Base-by-base conservation (phyloP, 2,329 filamentous ascomycete species). In the Fusarium cyanostomum region DNA sequence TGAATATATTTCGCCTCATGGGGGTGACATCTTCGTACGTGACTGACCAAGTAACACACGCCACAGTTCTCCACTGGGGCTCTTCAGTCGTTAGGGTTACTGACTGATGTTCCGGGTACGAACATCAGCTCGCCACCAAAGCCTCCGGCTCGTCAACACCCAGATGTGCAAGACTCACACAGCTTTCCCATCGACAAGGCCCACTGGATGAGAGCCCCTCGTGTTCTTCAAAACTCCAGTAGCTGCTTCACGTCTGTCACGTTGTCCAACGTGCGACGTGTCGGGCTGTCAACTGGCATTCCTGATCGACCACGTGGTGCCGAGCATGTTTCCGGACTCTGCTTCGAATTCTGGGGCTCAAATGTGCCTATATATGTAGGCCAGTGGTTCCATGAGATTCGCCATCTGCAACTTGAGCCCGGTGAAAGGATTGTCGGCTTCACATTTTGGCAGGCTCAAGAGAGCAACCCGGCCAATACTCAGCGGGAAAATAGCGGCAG, bases 321-420 rank as follows among this genome's bases (percentile, higher is more conserved):
- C 5, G 2, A 33, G 3, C 16, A 60, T 1, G 10, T 62, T 7
- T 41, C 56, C 10, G 59, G 59, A 1, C 28, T 62, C 8, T 34
- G 37, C 24, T 49, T 62, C n/a, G 51, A 60, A 3, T 62, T 52
- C 10, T 45, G 45, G 56, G 33, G 31, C 4, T 12, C 16, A 1
- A 34, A 8, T 0, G 3, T 18, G 2, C 26, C 51, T 1, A 2
- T 37, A 2, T 62, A 52, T n/a, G 8, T 52, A 8, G 56, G 59
- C 1, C 59, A 62, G 11, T 62, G 56, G 59, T 48, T 33, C 5
- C 1, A 12, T 2, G 51, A 60, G 15, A 33, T 48, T 21, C 10
- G 5, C 0, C 16, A 37, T 18, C 12, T 59, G 1, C 5, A 37
- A 5, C 0, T 61, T 10, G 1, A 24, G 8, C 4, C 2, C 5